Conservation (phyloP, 2,329 filamentous ascomycete genomes). For the Verticillium nubilum region DNA sequence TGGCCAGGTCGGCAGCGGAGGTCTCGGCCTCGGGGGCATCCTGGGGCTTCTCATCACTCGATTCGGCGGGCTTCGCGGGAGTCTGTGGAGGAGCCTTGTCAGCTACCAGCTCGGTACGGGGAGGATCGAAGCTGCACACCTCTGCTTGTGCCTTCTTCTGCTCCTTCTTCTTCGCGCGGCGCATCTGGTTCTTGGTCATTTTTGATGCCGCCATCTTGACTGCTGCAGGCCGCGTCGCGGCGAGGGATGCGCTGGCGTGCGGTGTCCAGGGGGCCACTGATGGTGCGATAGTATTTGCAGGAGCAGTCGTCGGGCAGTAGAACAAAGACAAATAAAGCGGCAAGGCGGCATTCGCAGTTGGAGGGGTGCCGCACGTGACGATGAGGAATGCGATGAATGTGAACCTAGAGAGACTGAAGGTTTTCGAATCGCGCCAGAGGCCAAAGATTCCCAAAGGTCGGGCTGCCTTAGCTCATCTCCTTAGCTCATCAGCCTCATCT, state of each 20-base stretch:
- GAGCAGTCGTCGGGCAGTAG: not conserved
- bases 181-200: slow-evolving; percentile 90
- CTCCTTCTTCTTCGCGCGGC: slow-evolving; percentile 91
- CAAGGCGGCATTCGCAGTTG: not conserved
- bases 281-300: slow-evolving; percentile 6
- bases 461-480: not conserved
- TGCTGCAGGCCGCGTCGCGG: not conserved
- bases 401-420: not conserved
- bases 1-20: not conserved
- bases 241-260: not conserved
- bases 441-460: not conserved
- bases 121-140: slow-evolving; percentile 24
- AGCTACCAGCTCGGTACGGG: not conserved
- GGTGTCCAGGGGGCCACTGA: slow-evolving; percentile 12
- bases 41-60: slow-evolving; percentile 15
- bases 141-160: slow-evolving; percentile 65
- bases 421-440: not conserved
- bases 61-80: slow-evolving; percentile 12
- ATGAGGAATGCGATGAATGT: not conserved
- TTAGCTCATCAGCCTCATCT: not conserved
- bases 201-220: slow-evolving; percentile 59
- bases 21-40: slow-evolving; percentile 24
- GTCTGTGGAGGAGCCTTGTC: not conserved
- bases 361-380: not conserved
- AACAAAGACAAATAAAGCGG: not conserved